Conservation (phyloP, 1,139 yeast species). For the Debaryomyces fabryi region DNA sequence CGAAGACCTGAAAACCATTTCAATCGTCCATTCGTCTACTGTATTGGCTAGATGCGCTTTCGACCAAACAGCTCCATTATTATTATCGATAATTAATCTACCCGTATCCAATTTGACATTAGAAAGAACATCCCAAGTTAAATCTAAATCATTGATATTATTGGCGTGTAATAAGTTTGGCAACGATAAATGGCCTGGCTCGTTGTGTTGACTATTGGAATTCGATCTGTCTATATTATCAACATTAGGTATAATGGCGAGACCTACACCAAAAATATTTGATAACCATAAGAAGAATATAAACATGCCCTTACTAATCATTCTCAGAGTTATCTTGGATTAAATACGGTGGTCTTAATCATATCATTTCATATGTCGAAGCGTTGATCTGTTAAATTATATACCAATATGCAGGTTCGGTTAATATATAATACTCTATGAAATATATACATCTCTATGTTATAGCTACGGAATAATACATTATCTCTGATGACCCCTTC, state of each 20-base stretch:
- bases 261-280: background rate
- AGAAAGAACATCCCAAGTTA: slow-evolving; percentile 34
- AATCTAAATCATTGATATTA: slow-evolving; percentile 24
- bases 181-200: slow-evolving; percentile 32
- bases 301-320: background rate
- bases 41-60: slow-evolving; percentile 31
- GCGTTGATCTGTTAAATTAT: slow-evolving; percentile 1
- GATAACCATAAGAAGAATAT: background rate
- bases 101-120: slow-evolving; percentile 40
- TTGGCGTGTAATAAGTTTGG: slow-evolving; percentile 35
- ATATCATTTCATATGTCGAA: background rate
- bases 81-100: slow-evolving; percentile 39
- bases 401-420: slow-evolving; percentile 1
- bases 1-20: slow-evolving; percentile 60
- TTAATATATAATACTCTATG: background rate
- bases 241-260: slow-evolving; percentile 4
- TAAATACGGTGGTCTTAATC: background rate
- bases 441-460: slow-evolving; percentile 2
- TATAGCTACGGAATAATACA: background rate
- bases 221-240: background rate
- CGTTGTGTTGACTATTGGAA: slow-evolving; percentile 9
- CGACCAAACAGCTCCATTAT: slow-evolving; percentile 54
- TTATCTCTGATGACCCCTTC: slow-evolving; percentile 37
- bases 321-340: background rate
- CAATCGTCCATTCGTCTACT: slow-evolving; percentile 58